phyloP scores from a whole-genome alignment of 495 filamentous ascomycete genomes.

The Penicillium ochrochloron region DNA sequence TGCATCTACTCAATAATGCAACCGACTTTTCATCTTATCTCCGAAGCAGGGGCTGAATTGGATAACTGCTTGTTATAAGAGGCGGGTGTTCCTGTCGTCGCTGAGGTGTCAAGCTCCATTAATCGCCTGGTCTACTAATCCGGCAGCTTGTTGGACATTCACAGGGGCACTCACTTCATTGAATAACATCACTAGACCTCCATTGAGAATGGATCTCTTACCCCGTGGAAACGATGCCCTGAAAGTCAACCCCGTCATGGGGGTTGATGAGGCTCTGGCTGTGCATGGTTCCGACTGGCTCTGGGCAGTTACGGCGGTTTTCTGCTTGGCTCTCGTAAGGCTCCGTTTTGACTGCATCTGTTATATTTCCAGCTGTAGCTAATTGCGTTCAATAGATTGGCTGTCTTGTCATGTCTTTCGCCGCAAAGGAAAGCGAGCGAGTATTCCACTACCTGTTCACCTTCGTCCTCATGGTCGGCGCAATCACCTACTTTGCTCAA shows the following conservation, averaged over 20 bases:
- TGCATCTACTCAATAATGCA: not conserved
- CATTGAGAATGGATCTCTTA: constrained; percentile 32
- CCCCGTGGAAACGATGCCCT: constrained; percentile 54
- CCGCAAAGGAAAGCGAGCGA: constrained; percentile 56
- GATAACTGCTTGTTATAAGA: not conserved
- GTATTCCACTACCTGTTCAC: constrained; percentile 74
- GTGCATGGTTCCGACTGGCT: constrained; percentile 62
- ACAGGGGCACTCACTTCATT: not conserved
- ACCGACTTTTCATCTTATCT: not conserved
- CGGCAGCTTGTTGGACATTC: not conserved
- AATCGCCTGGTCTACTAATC: not conserved
- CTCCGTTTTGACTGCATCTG: not conserved
- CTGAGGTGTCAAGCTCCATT: not conserved
- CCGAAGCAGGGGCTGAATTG: not conserved
- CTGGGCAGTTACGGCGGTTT: constrained; percentile 55
- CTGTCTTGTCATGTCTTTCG: constrained; percentile 52
- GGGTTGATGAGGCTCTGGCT: constrained; percentile 62
- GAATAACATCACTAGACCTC: not conserved
- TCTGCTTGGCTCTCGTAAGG: constrained; percentile 20
- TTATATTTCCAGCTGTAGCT: not conserved
- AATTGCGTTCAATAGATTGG: constrained; percentile 29
- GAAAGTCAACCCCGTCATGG: constrained; percentile 47
- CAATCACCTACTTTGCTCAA: constrained; percentile 72
- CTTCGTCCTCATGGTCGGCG: constrained; percentile 60
- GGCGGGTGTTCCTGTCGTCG: not conserved